These are phyloP conservation scores for Metschnikowia aberdeeniae DNA, from an alignment of 805 yeast genomes.

Conservation along the genomic window DNA sequence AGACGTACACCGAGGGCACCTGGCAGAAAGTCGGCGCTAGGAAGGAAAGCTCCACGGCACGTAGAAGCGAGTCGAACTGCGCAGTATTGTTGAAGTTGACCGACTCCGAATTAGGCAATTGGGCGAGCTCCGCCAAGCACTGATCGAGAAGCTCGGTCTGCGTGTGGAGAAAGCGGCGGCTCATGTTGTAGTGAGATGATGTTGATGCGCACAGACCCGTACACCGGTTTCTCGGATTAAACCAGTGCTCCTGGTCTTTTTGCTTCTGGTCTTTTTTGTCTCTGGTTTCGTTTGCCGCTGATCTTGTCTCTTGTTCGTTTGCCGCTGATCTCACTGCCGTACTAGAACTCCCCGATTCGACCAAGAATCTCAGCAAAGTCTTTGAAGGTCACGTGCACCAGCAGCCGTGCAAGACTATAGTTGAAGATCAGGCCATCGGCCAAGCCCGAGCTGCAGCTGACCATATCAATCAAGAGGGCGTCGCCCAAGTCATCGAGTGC, in stretches of 20 bases:
- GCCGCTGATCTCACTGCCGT: too few species aligned
- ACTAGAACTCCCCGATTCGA: slow-evolving; percentile 34
- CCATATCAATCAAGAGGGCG: slow-evolving; percentile 38
- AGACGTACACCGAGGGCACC: slow-evolving; percentile 25
- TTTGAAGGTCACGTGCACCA: slow-evolving; percentile 29
- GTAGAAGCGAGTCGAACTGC: slow-evolving; percentile 28
- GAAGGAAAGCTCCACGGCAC: slow-evolving; percentile 22
- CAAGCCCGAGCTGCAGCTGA: slow-evolving; percentile 31
- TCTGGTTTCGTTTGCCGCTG: too few species aligned
- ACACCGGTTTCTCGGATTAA: neutral
- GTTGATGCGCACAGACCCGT: neutral
- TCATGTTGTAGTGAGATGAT: neutral
- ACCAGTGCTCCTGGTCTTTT: neutral
- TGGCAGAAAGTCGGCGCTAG: slow-evolving; percentile 6
- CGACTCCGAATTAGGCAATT: slow-evolving; percentile 6
- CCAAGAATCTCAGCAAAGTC: slow-evolving; percentile 43
- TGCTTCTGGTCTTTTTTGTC: neutral
- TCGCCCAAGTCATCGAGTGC: slow-evolving; percentile 33
- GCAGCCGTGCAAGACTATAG: slow-evolving; percentile 26
- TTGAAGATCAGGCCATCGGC: slow-evolving; percentile 26
- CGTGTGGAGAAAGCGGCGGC: slow-evolving; percentile 11
- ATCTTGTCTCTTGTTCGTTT: too few species aligned
- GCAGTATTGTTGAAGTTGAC: slow-evolving; percentile 25
- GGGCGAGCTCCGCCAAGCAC: slow-evolving; percentile 21
- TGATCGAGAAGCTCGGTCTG: slow-evolving; percentile 21